Percentiles rank a stretch among this genome's conserved stretches.
These are phyloP conservation scores for Aurinia saxatilis DNA, from an alignment of 345 rosid genomes.

Conservation along the genomic window DNA sequence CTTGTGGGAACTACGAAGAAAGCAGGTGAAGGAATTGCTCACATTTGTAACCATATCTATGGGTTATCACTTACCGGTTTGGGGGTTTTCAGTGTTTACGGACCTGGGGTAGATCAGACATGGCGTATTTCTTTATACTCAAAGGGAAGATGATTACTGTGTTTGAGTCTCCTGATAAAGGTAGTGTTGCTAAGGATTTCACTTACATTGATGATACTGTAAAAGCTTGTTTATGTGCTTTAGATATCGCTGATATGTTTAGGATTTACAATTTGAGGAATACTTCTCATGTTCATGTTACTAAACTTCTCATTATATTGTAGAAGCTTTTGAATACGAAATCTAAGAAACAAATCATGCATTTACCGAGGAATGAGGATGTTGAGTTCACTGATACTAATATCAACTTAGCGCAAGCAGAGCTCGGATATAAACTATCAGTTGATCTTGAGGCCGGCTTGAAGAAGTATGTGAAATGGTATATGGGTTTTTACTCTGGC, in stretches of 20 bases:
- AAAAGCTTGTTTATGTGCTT: conserved; percentile 49
- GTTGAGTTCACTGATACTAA: conserved; percentile 57
- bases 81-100: conserved; percentile 62
- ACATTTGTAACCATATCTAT: conserved; percentile 60
- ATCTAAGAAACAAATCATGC: conserved; percentile 45
- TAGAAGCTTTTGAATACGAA: conserved; percentile 60
- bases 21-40: conserved; percentile 66
- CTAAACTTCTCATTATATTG: conserved; percentile 44
- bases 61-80: conserved; percentile 62
- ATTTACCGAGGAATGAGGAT: conserved; percentile 65
- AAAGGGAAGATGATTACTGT: conserved; percentile 42
- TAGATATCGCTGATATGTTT: conserved; percentile 54
- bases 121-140: conserved; percentile 65
- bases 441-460: conserved; percentile 57
- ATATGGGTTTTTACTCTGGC: conserved; percentile 38
- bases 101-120: conserved; percentile 76
- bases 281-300: conserved; percentile 51
- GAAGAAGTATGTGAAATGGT: conserved; percentile 74
- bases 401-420: conserved; percentile 47
- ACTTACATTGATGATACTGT: conserved; percentile 71
- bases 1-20: conserved; percentile 64
- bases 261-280: conserved; percentile 61
- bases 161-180: conserved; percentile 44
- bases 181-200: conserved; percentile 61
- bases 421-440: conserved; percentile 49